Percentiles rank a stretch among this genome's conserved stretches.
phyloP scores from a whole-genome alignment of 805 yeast species.

The Pichia deserticola region DNA sequence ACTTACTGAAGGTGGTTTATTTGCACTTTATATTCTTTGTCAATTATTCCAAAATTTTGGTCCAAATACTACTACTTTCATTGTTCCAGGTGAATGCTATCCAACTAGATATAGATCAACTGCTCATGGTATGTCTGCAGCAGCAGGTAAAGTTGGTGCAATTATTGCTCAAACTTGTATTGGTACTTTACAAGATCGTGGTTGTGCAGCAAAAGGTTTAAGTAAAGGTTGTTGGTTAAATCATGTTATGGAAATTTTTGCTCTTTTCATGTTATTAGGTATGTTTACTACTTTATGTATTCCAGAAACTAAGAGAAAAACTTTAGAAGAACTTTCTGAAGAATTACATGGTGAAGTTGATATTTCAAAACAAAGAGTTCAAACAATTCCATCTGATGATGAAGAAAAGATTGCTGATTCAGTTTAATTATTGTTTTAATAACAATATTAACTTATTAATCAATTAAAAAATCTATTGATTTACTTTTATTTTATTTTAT shows the following conservation, averaged over 20 bases:
- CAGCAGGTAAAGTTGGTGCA: conserved; percentile 86
- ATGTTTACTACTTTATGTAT: conserved; percentile 52
- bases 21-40: conserved; percentile 70
- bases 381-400: conserved; percentile 20
- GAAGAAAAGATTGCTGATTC: conserved; percentile 19
- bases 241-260: conserved; percentile 89
- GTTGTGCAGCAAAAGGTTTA: conserved; percentile 48
- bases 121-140: conserved; percentile 93
- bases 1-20: conserved; percentile 54
- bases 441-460: too few relatives aligned
- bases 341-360: conserved; percentile 74
- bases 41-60: conserved; percentile 91
- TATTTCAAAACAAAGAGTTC: conserved; percentile 18
- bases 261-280: conserved; percentile 85
- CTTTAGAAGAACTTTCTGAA: conserved; percentile 77
- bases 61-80: conserved; percentile 87
- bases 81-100: conserved; percentile 86
- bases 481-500: not conserved
- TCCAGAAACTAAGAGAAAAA: conserved; percentile 89
- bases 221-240: conserved; percentile 70
- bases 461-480: too few relatives aligned
- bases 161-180: conserved; percentile 82
- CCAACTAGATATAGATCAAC: conserved; percentile 95
- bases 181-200: conserved; percentile 75
- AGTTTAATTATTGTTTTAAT: conserved; percentile 4